Conservation (phyloP, 805 yeast genomes). For the Candida koratica region DNA sequence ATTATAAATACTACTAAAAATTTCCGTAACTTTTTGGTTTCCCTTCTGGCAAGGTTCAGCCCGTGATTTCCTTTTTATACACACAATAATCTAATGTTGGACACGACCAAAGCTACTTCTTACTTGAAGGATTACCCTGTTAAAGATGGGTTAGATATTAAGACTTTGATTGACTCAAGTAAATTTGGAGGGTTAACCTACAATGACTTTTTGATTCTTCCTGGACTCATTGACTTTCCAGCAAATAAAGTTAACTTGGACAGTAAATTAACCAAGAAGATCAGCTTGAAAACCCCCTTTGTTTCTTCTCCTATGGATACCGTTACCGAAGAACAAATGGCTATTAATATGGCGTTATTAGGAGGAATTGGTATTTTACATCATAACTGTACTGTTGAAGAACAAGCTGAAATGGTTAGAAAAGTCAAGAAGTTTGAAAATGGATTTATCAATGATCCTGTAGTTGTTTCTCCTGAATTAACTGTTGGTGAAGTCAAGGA, state of each 20-base stretch:
- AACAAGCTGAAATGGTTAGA: conserved; percentile 97
- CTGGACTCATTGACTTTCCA: conserved; percentile 91
- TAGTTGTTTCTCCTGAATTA: conserved; percentile 70
- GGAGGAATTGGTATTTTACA: conserved; percentile 99
- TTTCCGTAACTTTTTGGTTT: conserved; percentile 15
- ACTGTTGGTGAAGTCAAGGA: conserved; percentile 79
- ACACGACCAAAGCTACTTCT: conserved; percentile 59
- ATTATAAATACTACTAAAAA: conserved; percentile 5
- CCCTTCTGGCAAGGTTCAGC: conserved; percentile 43
- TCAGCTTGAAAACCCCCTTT: conserved; percentile 88
- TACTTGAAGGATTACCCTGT: conserved; percentile 59
- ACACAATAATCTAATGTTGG: conserved; percentile 19
- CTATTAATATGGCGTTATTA: conserved; percentile 94
- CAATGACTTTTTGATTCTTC: conserved; percentile 91
- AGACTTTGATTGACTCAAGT: conserved; percentile 83
- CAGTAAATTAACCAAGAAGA: conserved; percentile 85
- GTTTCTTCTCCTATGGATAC: conserved; percentile 99
- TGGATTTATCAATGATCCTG: conserved; percentile 90
- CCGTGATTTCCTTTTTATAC: conserved; percentile 16
- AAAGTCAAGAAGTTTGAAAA: conserved; percentile 96
- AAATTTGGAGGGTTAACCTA: conserved; percentile 94
- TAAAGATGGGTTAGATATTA: conserved; percentile 83
- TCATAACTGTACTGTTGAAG: conserved; percentile 94
- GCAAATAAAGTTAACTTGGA: conserved; percentile 74
- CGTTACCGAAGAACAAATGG: conserved; percentile 96